Evolutionary conservation across 768 basidiomycete genomes (phyloP).

Genomic region (Mycena venus): DNA sequence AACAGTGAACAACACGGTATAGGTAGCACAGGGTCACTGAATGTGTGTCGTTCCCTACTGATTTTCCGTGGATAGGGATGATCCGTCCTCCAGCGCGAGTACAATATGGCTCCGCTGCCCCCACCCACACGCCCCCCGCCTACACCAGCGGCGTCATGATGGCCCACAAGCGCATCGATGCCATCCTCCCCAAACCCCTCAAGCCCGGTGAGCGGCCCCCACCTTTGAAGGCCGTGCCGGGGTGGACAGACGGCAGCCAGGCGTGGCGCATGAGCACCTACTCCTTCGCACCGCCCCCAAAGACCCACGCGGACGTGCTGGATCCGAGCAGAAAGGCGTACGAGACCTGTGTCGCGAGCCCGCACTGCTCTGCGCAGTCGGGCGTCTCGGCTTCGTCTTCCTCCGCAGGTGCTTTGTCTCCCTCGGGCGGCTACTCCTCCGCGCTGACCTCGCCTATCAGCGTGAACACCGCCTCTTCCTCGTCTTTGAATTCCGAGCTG

Average conservation of each 20-base stretch:
- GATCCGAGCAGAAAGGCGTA: constrained; percentile 50
- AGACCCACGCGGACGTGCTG: constrained; percentile 45
- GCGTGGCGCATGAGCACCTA: constrained; percentile 80
- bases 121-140: constrained; percentile 61
- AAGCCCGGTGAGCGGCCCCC: constrained; percentile 51
- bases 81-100: constrained; percentile 49
- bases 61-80: constrained; percentile 53
- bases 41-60: background rate
- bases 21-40: constrained; percentile 18
- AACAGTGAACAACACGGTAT: constrained; percentile 35
- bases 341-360: constrained; percentile 62
- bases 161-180: constrained; percentile 69
- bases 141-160: constrained; percentile 78
- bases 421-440: constrained; percentile 40
- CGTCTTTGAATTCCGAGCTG: constrained; percentile 56
- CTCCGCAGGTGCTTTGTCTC: no score
- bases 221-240: constrained; percentile 64
- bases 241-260: constrained; percentile 77
- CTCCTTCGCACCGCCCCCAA: constrained; percentile 59
- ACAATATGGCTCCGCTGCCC: constrained; percentile 66
- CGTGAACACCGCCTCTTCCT: constrained; percentile 42
- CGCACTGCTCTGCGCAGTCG: constrained; percentile 59
- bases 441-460: constrained; percentile 52
- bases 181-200: constrained; percentile 55
- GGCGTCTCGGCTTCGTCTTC: constrained; percentile 56